Conservation (phyloP, 352 stramenopile genomes). For the Phytopythium cucurbitacearum region DNA sequence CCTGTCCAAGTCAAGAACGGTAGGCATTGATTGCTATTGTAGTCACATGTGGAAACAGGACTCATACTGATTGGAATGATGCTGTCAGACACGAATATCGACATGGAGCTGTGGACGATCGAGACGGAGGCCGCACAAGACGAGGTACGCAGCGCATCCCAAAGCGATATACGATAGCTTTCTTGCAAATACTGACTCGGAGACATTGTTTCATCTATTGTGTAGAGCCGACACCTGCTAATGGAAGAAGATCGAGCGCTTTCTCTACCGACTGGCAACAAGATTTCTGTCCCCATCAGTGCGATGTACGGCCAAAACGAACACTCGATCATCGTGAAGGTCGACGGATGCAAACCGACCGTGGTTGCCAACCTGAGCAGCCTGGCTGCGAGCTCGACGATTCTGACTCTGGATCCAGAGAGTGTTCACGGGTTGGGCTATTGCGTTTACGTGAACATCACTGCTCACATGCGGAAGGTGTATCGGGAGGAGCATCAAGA, state of each 20-base stretch:
- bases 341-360: slow-evolving; percentile 80
- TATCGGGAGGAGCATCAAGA: slow-evolving; percentile 85
- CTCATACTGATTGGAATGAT: slow-evolving; percentile 10
- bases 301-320: slow-evolving; percentile 78
- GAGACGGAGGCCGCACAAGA: slow-evolving; percentile 41
- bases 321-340: slow-evolving; percentile 82
- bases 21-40: slow-evolving; percentile 10
- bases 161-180: too few species aligned
- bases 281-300: slow-evolving; percentile 79
- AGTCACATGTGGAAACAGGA: not conserved
- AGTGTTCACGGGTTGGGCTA: slow-evolving; percentile 54
- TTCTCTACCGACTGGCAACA: slow-evolving; percentile 45
- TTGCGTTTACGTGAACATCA: slow-evolving; percentile 83
- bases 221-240: not conserved
- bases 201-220: slow-evolving; percentile 1
- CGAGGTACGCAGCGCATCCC: slow-evolving; percentile 24
- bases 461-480: slow-evolving; percentile 80
- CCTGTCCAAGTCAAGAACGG: slow-evolving; percentile 87
- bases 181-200: not conserved
- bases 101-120: slow-evolving; percentile 81
- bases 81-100: slow-evolving; percentile 57
- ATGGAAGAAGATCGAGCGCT: slow-evolving; percentile 33
- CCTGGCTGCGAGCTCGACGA: slow-evolving; percentile 51
- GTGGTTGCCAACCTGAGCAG: slow-evolving; percentile 70
- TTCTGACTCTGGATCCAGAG: slow-evolving; percentile 70